Evolutionary conservation across 306 rosid species (phyloP).

Genomic region (Biancaea sappan): DNA sequence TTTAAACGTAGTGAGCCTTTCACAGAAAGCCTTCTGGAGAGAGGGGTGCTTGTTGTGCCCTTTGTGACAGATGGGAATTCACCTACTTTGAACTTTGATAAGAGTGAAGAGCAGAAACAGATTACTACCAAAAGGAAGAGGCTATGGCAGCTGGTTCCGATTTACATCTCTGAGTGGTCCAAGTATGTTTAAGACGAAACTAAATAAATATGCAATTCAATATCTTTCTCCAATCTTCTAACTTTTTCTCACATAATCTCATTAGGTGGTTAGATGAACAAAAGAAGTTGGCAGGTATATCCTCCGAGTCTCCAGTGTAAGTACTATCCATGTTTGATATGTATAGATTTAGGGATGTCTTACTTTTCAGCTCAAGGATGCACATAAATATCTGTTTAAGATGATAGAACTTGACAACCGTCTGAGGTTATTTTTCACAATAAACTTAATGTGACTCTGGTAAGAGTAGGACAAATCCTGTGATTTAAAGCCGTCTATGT

Average conservation of each 20-base stretch:
- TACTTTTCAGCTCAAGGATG: background rate
- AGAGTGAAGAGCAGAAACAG: conserved; percentile 57
- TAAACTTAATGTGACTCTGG: background rate
- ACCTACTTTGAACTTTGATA: conserved; percentile 63
- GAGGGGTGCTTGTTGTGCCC: conserved; percentile 92
- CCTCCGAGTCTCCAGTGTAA: conserved; percentile 94
- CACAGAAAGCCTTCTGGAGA: conserved; percentile 72
- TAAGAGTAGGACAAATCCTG: background rate
- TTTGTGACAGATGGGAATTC: conserved; percentile 68
- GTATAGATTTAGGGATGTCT: background rate
- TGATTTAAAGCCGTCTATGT: background rate
- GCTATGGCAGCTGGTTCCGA: conserved; percentile 86
- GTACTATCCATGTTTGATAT: conserved; percentile 34
- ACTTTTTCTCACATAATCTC: conserved; percentile 1
- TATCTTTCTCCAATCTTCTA: conserved; percentile 2
- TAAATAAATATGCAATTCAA: background rate
- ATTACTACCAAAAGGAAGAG: conserved; percentile 63
- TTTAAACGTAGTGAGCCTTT: conserved; percentile 74
- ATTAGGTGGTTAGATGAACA: conserved; percentile 89
- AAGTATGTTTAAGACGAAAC: conserved; percentile 52
- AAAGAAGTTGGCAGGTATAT: conserved; percentile 78
- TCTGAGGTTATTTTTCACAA: background rate
- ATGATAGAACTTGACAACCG: conserved; percentile 7
- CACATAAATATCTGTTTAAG: background rate
- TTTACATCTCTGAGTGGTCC: conserved; percentile 64